Conservation (phyloP, 305 asterid species). For the Ajuga reptans region DNA sequence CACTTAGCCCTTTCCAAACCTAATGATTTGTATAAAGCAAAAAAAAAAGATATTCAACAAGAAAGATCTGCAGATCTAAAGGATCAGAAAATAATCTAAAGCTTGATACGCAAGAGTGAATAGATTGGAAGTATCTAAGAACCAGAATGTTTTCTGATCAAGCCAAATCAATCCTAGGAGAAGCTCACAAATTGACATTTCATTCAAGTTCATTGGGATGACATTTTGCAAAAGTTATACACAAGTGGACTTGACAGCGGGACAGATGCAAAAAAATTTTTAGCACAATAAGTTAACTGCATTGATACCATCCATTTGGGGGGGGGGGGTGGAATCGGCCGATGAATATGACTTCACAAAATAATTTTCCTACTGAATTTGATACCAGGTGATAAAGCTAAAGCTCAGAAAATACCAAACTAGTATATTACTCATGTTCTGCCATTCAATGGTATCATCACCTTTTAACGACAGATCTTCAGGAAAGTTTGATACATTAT, state of each 20-base stretch:
- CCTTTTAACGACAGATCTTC: background rate
- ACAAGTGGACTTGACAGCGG: background rate
- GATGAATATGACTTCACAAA: background rate
- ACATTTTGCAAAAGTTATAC: background rate
- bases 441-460: slow-evolving; percentile 2
- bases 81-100: background rate
- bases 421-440: background rate
- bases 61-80: background rate
- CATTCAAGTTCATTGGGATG: background rate
- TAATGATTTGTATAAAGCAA: background rate
- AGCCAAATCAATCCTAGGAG: background rate
- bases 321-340: too few relatives aligned
- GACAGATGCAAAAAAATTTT: background rate
- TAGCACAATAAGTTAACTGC: background rate
- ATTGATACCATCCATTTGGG: background rate
- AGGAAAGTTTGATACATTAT: background rate
- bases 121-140: background rate
- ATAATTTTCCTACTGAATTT: background rate
- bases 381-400: background rate
- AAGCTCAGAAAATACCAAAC: background rate
- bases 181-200: background rate
- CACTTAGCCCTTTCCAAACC: background rate
- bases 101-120: background rate
- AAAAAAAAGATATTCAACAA: background rate
- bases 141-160: background rate